These are phyloP conservation scores for Tolypocladium amazonense DNA, from an alignment of 2,329 filamentous ascomycete genomes.

Conservation along the genomic window DNA sequence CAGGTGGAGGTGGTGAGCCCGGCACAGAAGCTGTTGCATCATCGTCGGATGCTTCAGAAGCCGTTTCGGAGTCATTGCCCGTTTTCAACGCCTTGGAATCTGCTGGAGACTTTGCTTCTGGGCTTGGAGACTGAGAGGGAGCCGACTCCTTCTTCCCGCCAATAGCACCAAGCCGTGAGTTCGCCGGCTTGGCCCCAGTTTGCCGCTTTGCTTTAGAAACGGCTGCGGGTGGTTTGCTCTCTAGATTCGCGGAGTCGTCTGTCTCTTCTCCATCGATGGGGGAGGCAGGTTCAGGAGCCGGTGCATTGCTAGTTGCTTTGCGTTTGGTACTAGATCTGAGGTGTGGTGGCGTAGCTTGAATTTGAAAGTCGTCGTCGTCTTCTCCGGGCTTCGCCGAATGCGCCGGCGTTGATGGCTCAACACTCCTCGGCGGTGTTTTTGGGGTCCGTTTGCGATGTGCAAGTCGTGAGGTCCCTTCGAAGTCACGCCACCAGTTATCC, in stretches of 20 bases:
- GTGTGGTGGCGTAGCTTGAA: constrained; percentile 36
- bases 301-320: constrained; percentile 3
- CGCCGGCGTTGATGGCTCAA: constrained; percentile 6
- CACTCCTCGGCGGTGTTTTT: constrained; percentile 3
- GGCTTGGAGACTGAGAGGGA: constrained; percentile 10
- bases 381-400: constrained; percentile 18
- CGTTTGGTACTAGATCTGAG: constrained; percentile 16
- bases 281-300: constrained; percentile 15
- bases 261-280: constrained; percentile 24
- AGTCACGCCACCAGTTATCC: constrained; percentile 39
- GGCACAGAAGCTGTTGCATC: constrained; percentile 13
- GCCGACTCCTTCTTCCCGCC: constrained; percentile 20
- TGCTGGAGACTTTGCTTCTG: constrained; percentile 2
- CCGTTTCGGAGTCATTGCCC: constrained; percentile 28
- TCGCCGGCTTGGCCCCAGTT: constrained; percentile 7
- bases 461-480: constrained; percentile 20
- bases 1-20: constrained; percentile 10
- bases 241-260: constrained; percentile 9
- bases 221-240: constrained; percentile 8
- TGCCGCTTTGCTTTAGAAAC: constrained; percentile 7
- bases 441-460: constrained; percentile 8
- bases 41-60: constrained; percentile 27
- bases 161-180: constrained; percentile 22
- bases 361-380: constrained; percentile 40
- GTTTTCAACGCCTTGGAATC: constrained; percentile 1